phyloP scores from a whole-genome alignment of 75 land plant species.

The Sequoia sempervirens region DNA sequence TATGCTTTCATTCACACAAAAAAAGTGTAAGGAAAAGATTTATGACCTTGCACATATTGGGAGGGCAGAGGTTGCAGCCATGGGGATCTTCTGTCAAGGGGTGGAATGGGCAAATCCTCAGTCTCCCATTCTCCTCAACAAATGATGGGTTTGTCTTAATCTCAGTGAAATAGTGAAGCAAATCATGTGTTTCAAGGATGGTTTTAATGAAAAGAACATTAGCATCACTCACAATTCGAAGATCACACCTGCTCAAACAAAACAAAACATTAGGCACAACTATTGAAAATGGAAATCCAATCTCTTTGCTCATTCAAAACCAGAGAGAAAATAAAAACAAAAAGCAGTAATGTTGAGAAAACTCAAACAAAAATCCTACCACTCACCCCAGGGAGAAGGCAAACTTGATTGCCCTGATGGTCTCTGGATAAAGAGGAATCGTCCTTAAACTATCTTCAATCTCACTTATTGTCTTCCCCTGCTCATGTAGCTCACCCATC shows the following conservation, averaged over 20 bases:
- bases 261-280: conserved; percentile 6
- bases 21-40: background rate
- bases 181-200: conserved; percentile 51
- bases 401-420: conserved; percentile 47
- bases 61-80: conserved; percentile 73
- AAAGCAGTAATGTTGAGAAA: background rate
- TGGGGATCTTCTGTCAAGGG: conserved; percentile 31
- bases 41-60: conserved; percentile 90
- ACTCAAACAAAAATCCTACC: background rate
- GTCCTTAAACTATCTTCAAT: conserved; percentile 45
- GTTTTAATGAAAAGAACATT: conserved; percentile 66
- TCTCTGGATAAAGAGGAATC: conserved; percentile 41
- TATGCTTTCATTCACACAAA: background rate
- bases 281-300: background rate
- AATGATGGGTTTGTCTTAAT: conserved; percentile 66
- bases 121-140: conserved; percentile 53
- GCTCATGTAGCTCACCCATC: conserved; percentile 71
- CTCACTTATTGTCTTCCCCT: conserved; percentile 60
- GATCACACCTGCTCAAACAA: conserved; percentile 57
- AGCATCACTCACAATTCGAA: conserved; percentile 78
- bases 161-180: conserved; percentile 52
- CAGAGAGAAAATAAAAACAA: background rate
- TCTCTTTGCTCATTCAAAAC: background rate
- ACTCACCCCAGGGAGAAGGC: conserved; percentile 61
- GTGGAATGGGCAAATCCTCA: conserved; percentile 69